A percentile compares a stretch with the other conserved stretches of the same genome.
phyloP scores from a whole-genome alignment of 73 alveolate genomes.

The Paramecium sexaurelia region DNA sequence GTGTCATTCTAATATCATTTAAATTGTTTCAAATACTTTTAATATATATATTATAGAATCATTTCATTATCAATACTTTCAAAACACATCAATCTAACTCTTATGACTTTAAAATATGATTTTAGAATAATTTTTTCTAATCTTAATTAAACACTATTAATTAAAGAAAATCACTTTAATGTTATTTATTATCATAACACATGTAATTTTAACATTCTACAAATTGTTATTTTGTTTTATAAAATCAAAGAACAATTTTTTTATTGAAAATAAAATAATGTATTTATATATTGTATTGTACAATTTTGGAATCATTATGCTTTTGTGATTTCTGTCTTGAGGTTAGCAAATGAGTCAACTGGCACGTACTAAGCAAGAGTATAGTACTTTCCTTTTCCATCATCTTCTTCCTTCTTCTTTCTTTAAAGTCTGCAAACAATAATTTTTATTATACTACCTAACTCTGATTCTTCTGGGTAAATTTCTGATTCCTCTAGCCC shows the following conservation, averaged over 20 bases:
- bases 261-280: not conserved
- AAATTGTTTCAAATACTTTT: not conserved
- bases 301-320: not conserved
- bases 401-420: slow-evolving; percentile 94
- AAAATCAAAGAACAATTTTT: not conserved
- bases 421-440: slow-evolving; percentile 70
- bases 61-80: not conserved
- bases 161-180: no score
- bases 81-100: not conserved
- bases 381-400: slow-evolving; percentile 89
- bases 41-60: not conserved
- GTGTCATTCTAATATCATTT: not conserved
- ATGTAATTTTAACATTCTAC: no score
- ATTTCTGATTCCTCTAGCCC: slow-evolving; percentile 96
- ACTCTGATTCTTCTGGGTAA: slow-evolving; percentile 95
- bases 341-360: slow-evolving; percentile 86
- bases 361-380: slow-evolving; percentile 91
- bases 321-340: slow-evolving; percentile 87
- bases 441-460: not conserved
- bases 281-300: slow-evolving; percentile 25
- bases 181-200: no score
- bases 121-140: no score
- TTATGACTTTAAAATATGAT: not conserved
- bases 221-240: no score
- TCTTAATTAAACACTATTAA: no score